Evolutionary conservation across 1,284 basidiomycete species (phyloP).

Genomic region (Pyrrhoderma noxium): DNA sequence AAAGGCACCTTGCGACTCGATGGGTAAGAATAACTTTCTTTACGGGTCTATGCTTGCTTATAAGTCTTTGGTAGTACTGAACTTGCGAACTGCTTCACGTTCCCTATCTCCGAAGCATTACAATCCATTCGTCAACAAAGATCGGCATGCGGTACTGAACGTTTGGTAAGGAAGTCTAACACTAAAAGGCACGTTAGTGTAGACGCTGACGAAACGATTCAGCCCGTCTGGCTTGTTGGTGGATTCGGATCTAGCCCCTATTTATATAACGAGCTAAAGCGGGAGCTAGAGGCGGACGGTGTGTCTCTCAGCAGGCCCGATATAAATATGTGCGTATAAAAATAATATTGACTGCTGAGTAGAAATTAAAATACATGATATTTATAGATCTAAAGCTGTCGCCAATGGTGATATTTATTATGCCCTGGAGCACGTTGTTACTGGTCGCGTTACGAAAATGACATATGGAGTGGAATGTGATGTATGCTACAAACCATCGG

Average conservation of each 20-base stretch:
- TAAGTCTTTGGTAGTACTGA: conserved; percentile 32
- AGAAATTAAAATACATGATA: neutral
- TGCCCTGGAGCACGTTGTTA: neutral
- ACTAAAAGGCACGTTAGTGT: neutral
- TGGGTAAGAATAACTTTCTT: conserved; percentile 37
- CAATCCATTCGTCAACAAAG: conserved; percentile 61
- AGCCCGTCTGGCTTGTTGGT: conserved; percentile 73
- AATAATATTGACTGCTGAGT: neutral
- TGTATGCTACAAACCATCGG: neutral
- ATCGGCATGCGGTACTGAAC: conserved; percentile 51
- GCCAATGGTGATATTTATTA: conserved; percentile 4
- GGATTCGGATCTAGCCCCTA: conserved; percentile 74
- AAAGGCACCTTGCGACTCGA: conserved; percentile 60
- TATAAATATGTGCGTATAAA: conserved; percentile 54
- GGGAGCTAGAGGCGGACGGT: conserved; percentile 44
- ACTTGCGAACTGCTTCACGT: conserved; percentile 66
- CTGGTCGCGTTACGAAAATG: neutral
- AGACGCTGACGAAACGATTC: neutral
- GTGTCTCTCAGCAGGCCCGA: conserved; percentile 65
- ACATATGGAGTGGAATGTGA: neutral
- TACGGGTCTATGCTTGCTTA: neutral
- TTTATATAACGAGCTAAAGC: conserved; percentile 66
- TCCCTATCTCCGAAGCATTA: conserved; percentile 65
- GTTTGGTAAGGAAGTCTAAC: conserved; percentile 35
- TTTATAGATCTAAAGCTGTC: conserved; percentile 4